Base-by-base conservation (phyloP, 495 filamentous ascomycete species). In the Xylaria bambusicola region DNA sequence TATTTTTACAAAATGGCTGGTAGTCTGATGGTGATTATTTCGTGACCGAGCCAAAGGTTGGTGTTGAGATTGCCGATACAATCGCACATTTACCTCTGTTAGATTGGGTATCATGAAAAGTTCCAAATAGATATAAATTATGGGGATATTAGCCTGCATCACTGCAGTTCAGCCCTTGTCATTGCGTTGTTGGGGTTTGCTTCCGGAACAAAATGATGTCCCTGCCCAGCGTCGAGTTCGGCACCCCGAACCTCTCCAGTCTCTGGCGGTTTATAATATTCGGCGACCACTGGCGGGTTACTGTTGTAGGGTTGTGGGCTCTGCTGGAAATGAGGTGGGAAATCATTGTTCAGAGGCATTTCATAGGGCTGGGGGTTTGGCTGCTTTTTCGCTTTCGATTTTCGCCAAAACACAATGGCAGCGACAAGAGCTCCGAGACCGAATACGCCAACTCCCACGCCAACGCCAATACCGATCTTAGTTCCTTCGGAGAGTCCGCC, bases 391-490 rank as follows among this genome's bases (percentile, higher is more conserved):
- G 24, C 26, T 42, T 33, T 60, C 17, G 64, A 61, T 10, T 56
- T 54, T 21, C 60, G 55, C 57, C 46, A 66, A 8, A 66, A 49
- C 10, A 61, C 6, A 20, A 66, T 41, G 4, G 57, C 64, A 5
- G 42, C 53, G 8, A 44, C 47, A 3, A 66, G 49, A 1, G 64
- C 61, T 15, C 40, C 48, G 3, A 66, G n/a, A 13, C 61, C 64
- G 23, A 63, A 1, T 9, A 33, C 49, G 6, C 64, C 61, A 7
- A 63, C 42, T 1, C 61, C 57, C 1, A 66, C 57, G 10, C 64
- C 61, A 17, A 63, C 64, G 9, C 61, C 64, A 2, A 66, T 31
- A 2, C 64, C 61, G 12, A 63, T 58, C 29, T 63, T 63, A 3
- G 38, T 36, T 40, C 61, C 35, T 7, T 63, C 49, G 20, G 64